Evolutionary conservation across 768 basidiomycete genomes (phyloP), one percentile per base, ranked within the genome.

Genomic region (Mycena chlorophos): DNA sequence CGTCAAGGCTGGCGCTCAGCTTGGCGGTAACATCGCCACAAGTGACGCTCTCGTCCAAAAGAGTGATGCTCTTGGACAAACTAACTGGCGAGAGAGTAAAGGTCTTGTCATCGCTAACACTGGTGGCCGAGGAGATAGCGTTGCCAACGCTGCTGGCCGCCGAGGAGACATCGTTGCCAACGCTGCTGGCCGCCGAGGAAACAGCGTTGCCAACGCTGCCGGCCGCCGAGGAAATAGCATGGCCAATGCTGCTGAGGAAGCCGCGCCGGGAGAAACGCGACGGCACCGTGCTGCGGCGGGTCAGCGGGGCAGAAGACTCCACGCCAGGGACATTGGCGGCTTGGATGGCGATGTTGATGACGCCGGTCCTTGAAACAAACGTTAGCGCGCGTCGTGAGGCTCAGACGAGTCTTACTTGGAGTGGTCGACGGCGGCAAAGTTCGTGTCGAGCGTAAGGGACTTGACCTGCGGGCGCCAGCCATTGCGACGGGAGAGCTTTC

Each of bases 391-490:
- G 20, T 4, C 4, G 20, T 10, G 31, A 31, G 26, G 42, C 16
- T 17, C 14, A 19, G 1, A 12, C 23, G 20, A 23, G 2, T 57
- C 56, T 19, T 42, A 62, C 60, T 62, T 49, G 14, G 56, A 46
- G 10, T n/a, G 31, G 26, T 61, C 56, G 17, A 56, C 60, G 14
- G 52, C 37, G 23, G 19, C 46, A 37, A 62, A 62, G 43, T 62
- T 38, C 13, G 57, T 52, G 43, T 62, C 60, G 37, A 62, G 34
- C 34, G 56, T 19, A 30, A 62, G 54, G 16, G 54, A 53, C 27
- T 62, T 47, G 10, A 62, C 60, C 14, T 46, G 34, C 3, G 60
- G 53, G 14, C 31, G 50, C 14, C 26, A 29, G 12, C 60, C 60
- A 27, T 40, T 50, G 2, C 60, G 56, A 46, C 56, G 60, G 10